Evolutionary conservation across 495 filamentous ascomycete species (phyloP).

Genomic region (Penicillium argentinense): DNA sequence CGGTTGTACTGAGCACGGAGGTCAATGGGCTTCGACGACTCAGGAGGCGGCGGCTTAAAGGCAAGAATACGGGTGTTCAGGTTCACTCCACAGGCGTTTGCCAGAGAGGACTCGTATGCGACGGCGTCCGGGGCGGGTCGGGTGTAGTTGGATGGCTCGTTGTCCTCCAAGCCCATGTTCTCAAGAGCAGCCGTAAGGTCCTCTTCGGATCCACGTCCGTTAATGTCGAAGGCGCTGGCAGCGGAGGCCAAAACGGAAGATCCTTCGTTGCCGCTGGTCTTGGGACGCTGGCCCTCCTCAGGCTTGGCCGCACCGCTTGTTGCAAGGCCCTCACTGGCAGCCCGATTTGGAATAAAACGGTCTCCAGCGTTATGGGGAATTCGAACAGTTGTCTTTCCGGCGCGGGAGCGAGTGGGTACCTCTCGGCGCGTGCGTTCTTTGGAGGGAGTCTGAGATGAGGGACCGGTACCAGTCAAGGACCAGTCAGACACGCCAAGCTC

Average conservation of each 20-base stretch:
- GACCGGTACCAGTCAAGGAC: slow-evolving; percentile 79
- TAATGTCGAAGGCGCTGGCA: slow-evolving; percentile 64
- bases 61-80: slow-evolving; percentile 95
- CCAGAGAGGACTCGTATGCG: slow-evolving; percentile 90
- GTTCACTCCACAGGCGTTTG: slow-evolving; percentile 87
- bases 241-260: slow-evolving; percentile 71
- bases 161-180: slow-evolving; percentile 68
- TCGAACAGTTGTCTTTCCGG: slow-evolving; percentile 67
- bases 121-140: slow-evolving; percentile 82
- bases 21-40: slow-evolving; percentile 97
- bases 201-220: slow-evolving; percentile 63
- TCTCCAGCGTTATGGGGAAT: slow-evolving; percentile 78
- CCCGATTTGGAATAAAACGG: slow-evolving; percentile 93
- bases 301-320: slow-evolving; percentile 81
- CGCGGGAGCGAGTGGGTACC: slow-evolving; percentile 58
- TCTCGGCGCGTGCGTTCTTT: slow-evolving; percentile 63
- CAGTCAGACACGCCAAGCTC: slow-evolving; percentile 93
- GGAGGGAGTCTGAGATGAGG: slow-evolving; percentile 67
- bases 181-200: slow-evolving; percentile 78
- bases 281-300: slow-evolving; percentile 66
- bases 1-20: slow-evolving; percentile 97
- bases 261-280: slow-evolving; percentile 64
- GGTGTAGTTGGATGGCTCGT: slow-evolving; percentile 58
- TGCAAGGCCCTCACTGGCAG: slow-evolving; percentile 82
- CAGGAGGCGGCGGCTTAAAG: slow-evolving; percentile 95